Base-by-base conservation (phyloP, 495 filamentous ascomycete species). In the Aspergillus funiculosus region DNA sequence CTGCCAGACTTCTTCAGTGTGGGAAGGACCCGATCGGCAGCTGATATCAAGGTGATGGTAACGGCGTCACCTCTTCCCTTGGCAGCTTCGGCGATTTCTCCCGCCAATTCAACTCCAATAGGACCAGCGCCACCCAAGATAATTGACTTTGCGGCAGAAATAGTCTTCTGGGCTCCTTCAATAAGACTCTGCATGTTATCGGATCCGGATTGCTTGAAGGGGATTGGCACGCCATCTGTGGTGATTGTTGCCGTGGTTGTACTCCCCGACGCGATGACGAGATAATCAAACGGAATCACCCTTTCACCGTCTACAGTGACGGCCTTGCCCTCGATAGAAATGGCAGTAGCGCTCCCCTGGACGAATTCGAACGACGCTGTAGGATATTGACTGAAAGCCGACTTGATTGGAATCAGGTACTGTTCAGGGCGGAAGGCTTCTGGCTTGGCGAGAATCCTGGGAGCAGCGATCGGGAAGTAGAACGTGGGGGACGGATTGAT, bases 81-180 rank as follows among this genome's bases (percentile, higher is more conserved):
- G 2, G 59, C 71, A 32, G 68, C 68, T 15, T 74, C 69, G 4
- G 70, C 77, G 15, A 83, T 54, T 60, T 86, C 83, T 25, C 72
- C 82, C 1, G 74, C 72, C 1, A 79, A 46, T 50, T 86, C 82
- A 31, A 87, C 73, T 8, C 82, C 86, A 2, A 83, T 77, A 3
- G 79, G 64, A 0, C 87, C 87, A 0, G 71, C 86, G 22, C 87
- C 87, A 5, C 69, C 80, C 31, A 87, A 61, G 4, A 83, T 74
- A 44, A 89, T 79, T 15, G 64, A 72, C 38, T 77, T 73, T 15
- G 83, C 83, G 1, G 27, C 47, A 3, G 64, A 50, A 39, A 87
- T 72, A 14, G 55, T 31, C 6, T 69, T 42, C 34, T 75, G 74
- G 22, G 74, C 67, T 2, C 57, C 49, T 35, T 72, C 55, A 36